phyloP scores from a whole-genome alignment of 352 stramenopile genomes.

The Globisporangium irregulare region DNA sequence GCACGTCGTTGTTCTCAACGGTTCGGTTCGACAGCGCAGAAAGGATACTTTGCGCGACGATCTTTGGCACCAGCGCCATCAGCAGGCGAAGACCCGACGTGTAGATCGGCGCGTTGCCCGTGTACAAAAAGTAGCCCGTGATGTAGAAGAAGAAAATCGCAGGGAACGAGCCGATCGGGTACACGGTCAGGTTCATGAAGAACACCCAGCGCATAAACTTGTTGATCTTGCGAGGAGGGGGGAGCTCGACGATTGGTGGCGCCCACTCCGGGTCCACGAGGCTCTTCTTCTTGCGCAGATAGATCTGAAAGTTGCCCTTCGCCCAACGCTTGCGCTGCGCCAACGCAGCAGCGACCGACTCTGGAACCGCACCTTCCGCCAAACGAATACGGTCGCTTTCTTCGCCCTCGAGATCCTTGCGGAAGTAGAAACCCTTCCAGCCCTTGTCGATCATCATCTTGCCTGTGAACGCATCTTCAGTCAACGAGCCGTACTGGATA shows the following conservation, averaged over 20 bases:
- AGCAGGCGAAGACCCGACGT: slow-evolving; percentile 59
- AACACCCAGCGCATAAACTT: slow-evolving; percentile 79
- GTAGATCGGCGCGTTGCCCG: slow-evolving; percentile 67
- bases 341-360: slow-evolving; percentile 55
- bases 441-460: slow-evolving; percentile 84
- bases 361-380: slow-evolving; percentile 61
- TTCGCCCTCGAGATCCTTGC: slow-evolving; percentile 72
- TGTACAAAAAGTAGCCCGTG: slow-evolving; percentile 76
- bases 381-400: slow-evolving; percentile 64
- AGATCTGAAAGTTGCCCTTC: slow-evolving; percentile 79
- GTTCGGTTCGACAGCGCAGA: slow-evolving; percentile 69
- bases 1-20: slow-evolving; percentile 70
- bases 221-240: slow-evolving; percentile 28
- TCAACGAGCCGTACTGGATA: slow-evolving; percentile 70
- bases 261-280: slow-evolving; percentile 59
- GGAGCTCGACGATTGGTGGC: slow-evolving; percentile 6
- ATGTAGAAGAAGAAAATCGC: slow-evolving; percentile 78
- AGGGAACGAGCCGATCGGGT: slow-evolving; percentile 71
- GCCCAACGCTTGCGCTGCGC: slow-evolving; percentile 73
- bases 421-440: slow-evolving; percentile 77
- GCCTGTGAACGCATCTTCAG: slow-evolving; percentile 71
- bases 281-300: slow-evolving; percentile 54
- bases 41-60: slow-evolving; percentile 64
- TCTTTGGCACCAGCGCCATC: slow-evolving; percentile 72
- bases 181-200: slow-evolving; percentile 80